Base-by-base conservation (phyloP, 2,329 filamentous ascomycete genomes). In the Tothia fuscella region DNA sequence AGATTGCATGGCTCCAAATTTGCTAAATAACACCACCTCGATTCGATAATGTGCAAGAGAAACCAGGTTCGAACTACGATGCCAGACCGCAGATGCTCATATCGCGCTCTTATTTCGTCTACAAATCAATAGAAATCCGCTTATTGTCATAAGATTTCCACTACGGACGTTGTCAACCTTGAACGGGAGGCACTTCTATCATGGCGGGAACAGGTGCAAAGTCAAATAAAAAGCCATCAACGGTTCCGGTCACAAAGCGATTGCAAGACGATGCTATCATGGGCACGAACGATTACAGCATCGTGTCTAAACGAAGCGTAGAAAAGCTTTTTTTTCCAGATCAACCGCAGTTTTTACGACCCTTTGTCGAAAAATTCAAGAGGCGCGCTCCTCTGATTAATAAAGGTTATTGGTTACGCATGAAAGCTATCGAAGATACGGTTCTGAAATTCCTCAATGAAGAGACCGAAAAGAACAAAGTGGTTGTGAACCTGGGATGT, bases 221-320 rank as follows among this genome's bases (percentile, higher is more conserved):
- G n/a, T n/a, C n/a, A n/a, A n/a, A n/a, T n/a, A n/a, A n/a, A n/a
- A n/a, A n/a, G n/a, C n/a, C n/a, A n/a, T n/a, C n/a, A n/a, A n/a
- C n/a, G n/a, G n/a, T n/a, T n/a, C 34, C 34, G 6, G 26, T 24
- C 10, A 30, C 38, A 21, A 38, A 39, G 26, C 21, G 31, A 21
- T 30, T 40, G 21, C 33, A 43, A 39, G 44, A 46, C 34, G 43
- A 38, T 26, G 33, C 44, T 20, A 46, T 45, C 34, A 44, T 45
- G 19, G 42, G 42, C 24, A 95, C 87, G 44, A 94, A 94, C 58
- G 88, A 79, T 56, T 89, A 83, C 61, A 93, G 84, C 54, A 94
- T 94, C 50, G 80, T 88, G 13, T 94, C 87, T 12, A 95, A 95
- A 58, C 71, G 87, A 50, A 91, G 86, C 52, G 88, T 95, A n/a